phyloP scores from a whole-genome alignment of 208 protist genomes.

The Borovskyia barvae region DNA sequence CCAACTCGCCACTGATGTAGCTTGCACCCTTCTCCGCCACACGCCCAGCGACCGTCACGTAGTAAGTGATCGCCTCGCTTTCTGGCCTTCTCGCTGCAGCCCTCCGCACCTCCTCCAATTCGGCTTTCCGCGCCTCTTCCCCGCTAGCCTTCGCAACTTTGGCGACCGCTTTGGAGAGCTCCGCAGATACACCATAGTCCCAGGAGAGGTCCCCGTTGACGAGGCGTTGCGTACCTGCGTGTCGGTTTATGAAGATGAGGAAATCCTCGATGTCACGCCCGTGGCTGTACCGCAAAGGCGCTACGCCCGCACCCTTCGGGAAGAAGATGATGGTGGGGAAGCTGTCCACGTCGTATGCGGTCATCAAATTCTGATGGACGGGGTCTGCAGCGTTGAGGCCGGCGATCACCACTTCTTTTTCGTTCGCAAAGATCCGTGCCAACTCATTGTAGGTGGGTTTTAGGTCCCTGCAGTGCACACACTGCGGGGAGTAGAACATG shows the following conservation, averaged over 20 bases:
- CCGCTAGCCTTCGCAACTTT: conserved; percentile 2
- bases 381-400: conserved; percentile 50
- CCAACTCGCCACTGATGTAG: conserved; percentile 43
- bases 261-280: conserved; percentile 48
- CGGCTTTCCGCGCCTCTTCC: conserved; percentile 7
- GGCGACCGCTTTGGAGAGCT: conserved; percentile 22
- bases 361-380: conserved; percentile 19
- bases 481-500: conserved; percentile 81
- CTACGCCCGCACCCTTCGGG: conserved; percentile 31
- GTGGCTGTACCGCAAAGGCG: conserved; percentile 47
- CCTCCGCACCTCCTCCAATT: conserved; percentile 19
- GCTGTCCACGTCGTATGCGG: conserved; percentile 36
- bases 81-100: neutral
- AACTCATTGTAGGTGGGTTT: conserved; percentile 53
- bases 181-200: conserved; percentile 36
- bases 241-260: conserved; percentile 61
- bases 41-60: conserved; percentile 38
- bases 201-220: conserved; percentile 47
- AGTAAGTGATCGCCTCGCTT: conserved; percentile 23
- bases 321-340: conserved; percentile 72
- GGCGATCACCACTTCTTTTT: conserved; percentile 77
- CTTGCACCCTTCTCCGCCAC: conserved; percentile 23
- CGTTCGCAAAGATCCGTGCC: conserved; percentile 40
- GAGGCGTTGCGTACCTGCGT: conserved; percentile 39
- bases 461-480: conserved; percentile 89